Base-by-base conservation (phyloP, 2,329 filamentous ascomycete species). In the Stagonosporopsis tanaceti region DNA sequence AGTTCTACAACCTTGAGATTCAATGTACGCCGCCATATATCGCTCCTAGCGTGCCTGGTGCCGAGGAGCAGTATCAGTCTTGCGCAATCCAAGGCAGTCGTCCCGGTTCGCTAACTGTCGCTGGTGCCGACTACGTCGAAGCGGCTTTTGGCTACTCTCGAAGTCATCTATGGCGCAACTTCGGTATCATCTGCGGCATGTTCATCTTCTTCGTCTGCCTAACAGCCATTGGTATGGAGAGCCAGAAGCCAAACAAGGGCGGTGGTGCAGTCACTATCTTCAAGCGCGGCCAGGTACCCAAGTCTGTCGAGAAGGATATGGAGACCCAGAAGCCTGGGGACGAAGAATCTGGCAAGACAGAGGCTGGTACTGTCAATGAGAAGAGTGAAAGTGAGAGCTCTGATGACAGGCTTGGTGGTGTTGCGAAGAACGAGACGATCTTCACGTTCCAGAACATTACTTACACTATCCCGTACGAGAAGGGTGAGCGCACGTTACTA, bases 371-470 rank as follows among this genome's bases (percentile, higher is more conserved):
- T 0, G 67, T 74, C 3, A 56, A 42, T 4, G 63, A 68, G 34
- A 70, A 72, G 17, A 62, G 57, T 15, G 69, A 64, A 30, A 69
- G 66, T 32, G 71, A 65, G 20, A 60, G 65, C 41, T 63, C 62
- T 1, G 55, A 57, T 24, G 58, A 57, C 22, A 50, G 75, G 68
- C 63, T 66, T 0, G 72, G 81, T 32, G 80, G 80, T 2, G 82
- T 89, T 14, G 84, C 85, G 1, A 85, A 84, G 67, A 89, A 89
- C 59, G 86, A 89, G 47, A 74, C 76, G 3, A 73, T 80, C 37
- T 79, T 96, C 58, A 96, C 93, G 0, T 97, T 92, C 90, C 90
- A 94, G 72, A 82, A 90, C 62, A 86, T 97, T 59, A 91, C 89
- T 70, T 97, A 97, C 72, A 89, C 85, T 0, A 89, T 93, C 57